Conservation (phyloP, 257 asterid species). For the Fraxinus quadrangulata region DNA sequence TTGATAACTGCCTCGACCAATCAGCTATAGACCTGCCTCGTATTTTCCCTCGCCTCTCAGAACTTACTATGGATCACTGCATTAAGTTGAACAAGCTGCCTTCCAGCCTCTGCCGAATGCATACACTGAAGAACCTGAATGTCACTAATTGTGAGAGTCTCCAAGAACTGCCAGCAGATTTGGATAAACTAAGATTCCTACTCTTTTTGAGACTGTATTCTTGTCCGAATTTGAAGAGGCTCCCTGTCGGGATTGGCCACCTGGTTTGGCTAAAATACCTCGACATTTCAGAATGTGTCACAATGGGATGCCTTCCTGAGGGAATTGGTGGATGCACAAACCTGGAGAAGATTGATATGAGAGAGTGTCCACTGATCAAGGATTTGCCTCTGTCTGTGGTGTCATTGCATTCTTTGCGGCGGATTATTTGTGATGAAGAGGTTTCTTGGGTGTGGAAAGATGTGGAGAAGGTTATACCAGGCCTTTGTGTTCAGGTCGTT, state of each 20-base stretch:
- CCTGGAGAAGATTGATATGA: slow-evolving; percentile 87
- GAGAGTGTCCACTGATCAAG: slow-evolving; percentile 66
- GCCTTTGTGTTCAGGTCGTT: slow-evolving; percentile 65
- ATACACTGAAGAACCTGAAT: slow-evolving; percentile 61
- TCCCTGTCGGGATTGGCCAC: slow-evolving; percentile 56
- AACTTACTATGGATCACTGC: slow-evolving; percentile 87
- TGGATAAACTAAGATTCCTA: slow-evolving; percentile 51
- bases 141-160: slow-evolving; percentile 81
- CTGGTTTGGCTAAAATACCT: slow-evolving; percentile 57
- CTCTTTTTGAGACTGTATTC: slow-evolving; percentile 68
- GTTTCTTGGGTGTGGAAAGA: slow-evolving; percentile 67
- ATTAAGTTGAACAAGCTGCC: slow-evolving; percentile 71
- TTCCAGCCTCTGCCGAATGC: slow-evolving; percentile 60
- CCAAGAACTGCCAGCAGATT: slow-evolving; percentile 58
- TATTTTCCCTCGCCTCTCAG: slow-evolving; percentile 78
- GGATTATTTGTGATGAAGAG: slow-evolving; percentile 80
- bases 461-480: slow-evolving; percentile 52
- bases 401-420: slow-evolving; percentile 39
- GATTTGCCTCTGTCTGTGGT: slow-evolving; percentile 57
- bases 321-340: slow-evolving; percentile 63
- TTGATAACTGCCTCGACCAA: slow-evolving; percentile 47
- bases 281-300: slow-evolving; percentile 75
- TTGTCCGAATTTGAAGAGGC: slow-evolving; percentile 65
- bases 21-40: slow-evolving; percentile 49
- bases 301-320: slow-evolving; percentile 67